These are phyloP conservation scores for Immersiella caudata DNA, from an alignment of 495 filamentous ascomycete genomes.

Conservation along the genomic window DNA sequence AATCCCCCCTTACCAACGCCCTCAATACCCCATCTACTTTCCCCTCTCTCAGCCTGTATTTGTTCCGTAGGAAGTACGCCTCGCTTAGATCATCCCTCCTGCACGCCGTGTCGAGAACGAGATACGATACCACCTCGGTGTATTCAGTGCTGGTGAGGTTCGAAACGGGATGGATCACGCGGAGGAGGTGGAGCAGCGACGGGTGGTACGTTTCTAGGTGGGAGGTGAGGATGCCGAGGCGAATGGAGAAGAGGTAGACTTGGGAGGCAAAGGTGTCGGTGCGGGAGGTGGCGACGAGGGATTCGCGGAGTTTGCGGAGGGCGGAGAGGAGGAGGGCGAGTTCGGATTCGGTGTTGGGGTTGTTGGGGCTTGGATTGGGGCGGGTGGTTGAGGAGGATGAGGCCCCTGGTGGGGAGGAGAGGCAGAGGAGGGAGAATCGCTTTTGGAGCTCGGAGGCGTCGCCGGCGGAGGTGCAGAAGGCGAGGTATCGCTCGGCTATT, in stretches of 20 bases:
- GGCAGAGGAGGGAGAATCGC: conserved; percentile 68
- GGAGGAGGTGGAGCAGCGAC: conserved; percentile 76
- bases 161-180: conserved; percentile 64
- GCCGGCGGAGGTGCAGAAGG: conserved; percentile 72
- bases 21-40: conserved; percentile 67
- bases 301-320: conserved; percentile 91
- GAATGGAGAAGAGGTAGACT: conserved; percentile 79
- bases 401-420: conserved; percentile 30
- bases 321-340: conserved; percentile 60
- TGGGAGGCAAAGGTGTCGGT: conserved; percentile 69
- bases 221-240: conserved; percentile 74
- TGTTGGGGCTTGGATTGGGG: conserved; percentile 12
- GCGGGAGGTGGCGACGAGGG: conserved; percentile 72
- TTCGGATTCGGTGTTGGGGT: conserved; percentile 36
- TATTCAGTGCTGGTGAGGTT: conserved; percentile 69
- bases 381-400: conserved; percentile 14
- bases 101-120: conserved; percentile 86
- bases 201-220: conserved; percentile 89
- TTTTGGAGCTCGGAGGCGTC: conserved; percentile 69
- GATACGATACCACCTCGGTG: conserved; percentile 76
- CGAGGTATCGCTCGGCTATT: conserved; percentile 84
- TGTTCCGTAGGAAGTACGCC: conserved; percentile 65
- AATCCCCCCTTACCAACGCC: conserved; percentile 79
- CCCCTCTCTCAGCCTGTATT: conserved; percentile 59
- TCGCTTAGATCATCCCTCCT: conserved; percentile 72